phyloP scores from a whole-genome alignment of 169 alveolate species.

The Eimeria sp. region DNA sequence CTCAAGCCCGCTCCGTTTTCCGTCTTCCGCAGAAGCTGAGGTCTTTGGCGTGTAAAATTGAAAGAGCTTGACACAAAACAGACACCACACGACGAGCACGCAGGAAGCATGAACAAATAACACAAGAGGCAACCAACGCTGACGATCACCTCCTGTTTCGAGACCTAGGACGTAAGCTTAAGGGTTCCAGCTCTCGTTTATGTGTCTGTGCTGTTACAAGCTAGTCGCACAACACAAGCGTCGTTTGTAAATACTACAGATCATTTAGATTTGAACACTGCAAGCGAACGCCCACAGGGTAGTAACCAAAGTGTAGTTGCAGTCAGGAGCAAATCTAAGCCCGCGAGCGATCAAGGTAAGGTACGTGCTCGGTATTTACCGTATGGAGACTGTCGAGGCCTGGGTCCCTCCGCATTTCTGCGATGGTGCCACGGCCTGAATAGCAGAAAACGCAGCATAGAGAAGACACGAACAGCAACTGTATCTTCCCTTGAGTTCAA shows the following conservation, averaged over 20 bases:
- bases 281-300: not conserved
- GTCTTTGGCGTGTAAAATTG: conserved; percentile 77
- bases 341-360: not conserved
- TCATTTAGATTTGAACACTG: no score
- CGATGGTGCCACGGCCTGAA: conserved; percentile 46
- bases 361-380: not conserved
- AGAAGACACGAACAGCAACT: not conserved
- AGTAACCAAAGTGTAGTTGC: not conserved
- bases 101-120: not conserved
- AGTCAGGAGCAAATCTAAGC: not conserved
- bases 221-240: not conserved
- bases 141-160: not conserved
- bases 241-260: no score
- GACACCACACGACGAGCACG: not conserved
- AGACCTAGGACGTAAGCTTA: no score
- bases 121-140: no score
- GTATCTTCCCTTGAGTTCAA: not conserved
- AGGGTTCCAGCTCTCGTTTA: no score
- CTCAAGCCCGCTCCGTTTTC: conserved; percentile 35
- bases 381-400: conserved; percentile 53
- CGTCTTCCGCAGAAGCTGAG: not conserved
- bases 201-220: not conserved
- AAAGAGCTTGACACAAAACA: conserved; percentile 44
- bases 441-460: not conserved
- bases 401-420: conserved; percentile 45